phyloP scores from a whole-genome alignment of 2,329 filamentous ascomycete genomes.

The Davidsoniella virescens region DNA sequence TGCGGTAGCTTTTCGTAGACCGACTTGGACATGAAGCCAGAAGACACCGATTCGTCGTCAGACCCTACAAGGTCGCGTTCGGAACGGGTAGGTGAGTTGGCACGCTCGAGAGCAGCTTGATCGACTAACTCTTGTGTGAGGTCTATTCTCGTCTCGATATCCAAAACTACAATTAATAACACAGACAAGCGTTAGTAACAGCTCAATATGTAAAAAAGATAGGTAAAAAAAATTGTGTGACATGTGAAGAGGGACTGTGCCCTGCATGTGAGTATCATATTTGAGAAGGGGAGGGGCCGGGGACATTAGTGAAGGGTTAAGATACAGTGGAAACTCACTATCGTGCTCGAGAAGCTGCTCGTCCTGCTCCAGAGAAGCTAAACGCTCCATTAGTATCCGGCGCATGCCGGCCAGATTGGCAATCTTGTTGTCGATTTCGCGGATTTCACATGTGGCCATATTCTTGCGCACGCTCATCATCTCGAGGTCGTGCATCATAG shows the following conservation, averaged over 20 bases:
- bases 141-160: slow-evolving; percentile 45
- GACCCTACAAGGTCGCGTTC: slow-evolving; percentile 37
- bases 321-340: slow-evolving; percentile 33
- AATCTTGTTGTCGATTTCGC: slow-evolving; percentile 93
- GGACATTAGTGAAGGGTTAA: background rate
- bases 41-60: slow-evolving; percentile 23
- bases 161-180: slow-evolving; percentile 31
- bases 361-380: slow-evolving; percentile 78
- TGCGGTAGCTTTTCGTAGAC: slow-evolving; percentile 81
- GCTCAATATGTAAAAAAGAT: background rate
- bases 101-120: slow-evolving; percentile 41
- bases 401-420: slow-evolving; percentile 86
- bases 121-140: slow-evolving; percentile 43
- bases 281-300: background rate
- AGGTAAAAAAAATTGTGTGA: background rate
- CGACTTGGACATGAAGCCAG: slow-evolving; percentile 84
- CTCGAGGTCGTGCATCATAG: slow-evolving; percentile 71
- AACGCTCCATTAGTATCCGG: slow-evolving; percentile 71
- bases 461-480: slow-evolving; percentile 88
- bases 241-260: no score
- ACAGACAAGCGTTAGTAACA: slow-evolving; percentile 1
- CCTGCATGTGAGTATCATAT: background rate
- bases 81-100: slow-evolving; percentile 32
- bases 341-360: slow-evolving; percentile 83
- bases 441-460: slow-evolving; percentile 92